phyloP scores from a whole-genome alignment of 495 filamentous ascomycete species.

The Massariosphaeria phaeospora region DNA sequence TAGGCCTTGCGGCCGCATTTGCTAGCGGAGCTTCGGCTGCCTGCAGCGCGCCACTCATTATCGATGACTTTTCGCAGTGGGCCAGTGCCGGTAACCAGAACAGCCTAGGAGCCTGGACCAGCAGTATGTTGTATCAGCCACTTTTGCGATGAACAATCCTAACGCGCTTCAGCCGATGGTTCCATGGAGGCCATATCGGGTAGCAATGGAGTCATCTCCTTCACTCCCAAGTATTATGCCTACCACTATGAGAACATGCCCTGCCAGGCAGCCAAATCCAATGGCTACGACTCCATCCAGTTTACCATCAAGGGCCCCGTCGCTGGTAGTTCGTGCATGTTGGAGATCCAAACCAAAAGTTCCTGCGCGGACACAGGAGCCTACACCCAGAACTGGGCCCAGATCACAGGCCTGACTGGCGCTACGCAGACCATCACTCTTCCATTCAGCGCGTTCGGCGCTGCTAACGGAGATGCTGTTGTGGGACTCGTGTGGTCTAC shows the following conservation, averaged over 20 bases:
- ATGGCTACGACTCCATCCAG: conserved; percentile 50
- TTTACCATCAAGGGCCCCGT: conserved; percentile 55
- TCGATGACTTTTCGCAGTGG: conserved; percentile 56
- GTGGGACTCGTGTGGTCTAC: conserved; percentile 50
- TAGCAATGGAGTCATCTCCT: conserved; percentile 46
- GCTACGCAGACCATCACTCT: conserved; percentile 50
- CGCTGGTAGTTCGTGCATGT: conserved; percentile 45
- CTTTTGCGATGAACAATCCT: neutral
- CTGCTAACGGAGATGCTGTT: conserved; percentile 51
- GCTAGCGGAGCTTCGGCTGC: conserved; percentile 33
- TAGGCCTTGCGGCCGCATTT: conserved; percentile 25
- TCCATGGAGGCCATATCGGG: conserved; percentile 49
- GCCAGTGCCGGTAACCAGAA: conserved; percentile 46
- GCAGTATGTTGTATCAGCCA: conserved; percentile 43
- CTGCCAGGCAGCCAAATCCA: conserved; percentile 46
- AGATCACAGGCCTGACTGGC: conserved; percentile 49
- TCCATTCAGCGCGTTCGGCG: conserved; percentile 49
- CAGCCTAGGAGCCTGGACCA: conserved; percentile 46
- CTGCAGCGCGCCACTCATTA: conserved; percentile 49
- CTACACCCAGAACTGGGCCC: conserved; percentile 48
- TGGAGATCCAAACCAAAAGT: conserved; percentile 53
- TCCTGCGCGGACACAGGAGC: conserved; percentile 43
- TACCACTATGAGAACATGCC: conserved; percentile 57
- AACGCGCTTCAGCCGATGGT: conserved; percentile 48
- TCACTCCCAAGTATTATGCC: conserved; percentile 46